Evolutionary conservation across 345 rosid genomes (phyloP), one percentile per base, ranked within the genome.

Genomic region (Rubroshorea leprosula): DNA sequence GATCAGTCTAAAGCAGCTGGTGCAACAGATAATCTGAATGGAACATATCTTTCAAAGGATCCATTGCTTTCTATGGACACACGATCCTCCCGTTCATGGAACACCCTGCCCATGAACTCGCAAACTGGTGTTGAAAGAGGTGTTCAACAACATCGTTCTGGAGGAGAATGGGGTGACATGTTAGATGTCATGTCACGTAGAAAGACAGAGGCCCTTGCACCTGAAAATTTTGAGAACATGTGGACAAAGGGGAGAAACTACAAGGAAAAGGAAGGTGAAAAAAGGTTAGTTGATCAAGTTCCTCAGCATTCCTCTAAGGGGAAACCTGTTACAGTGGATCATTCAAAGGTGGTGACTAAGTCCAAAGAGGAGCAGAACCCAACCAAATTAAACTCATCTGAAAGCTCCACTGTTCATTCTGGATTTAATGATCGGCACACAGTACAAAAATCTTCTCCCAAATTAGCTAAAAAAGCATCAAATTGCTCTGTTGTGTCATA

Each of bases 201-300:
- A 79, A 94, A 85, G 78, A 82, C 84, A 57, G 87, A 80, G 58
- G 81, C 80, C 27, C 97, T 94, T 73, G 89, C 99, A 54, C 96
- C 97, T 5, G 99, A 90, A 74, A 79, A 94, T 78, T 83, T 94
- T 65, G 99, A 94, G 48, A 90, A 87, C 70, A 77, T 94, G 83
- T 94, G 99, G 99, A 72, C 97, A 15, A 94, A 90, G 75, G 99
- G 99, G 72, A 85, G 86, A 80, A 79, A 90, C 39, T 90, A 89
- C 70, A 75, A 51, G 69, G 80, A 68, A 71, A 87, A 76, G 72
- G 79, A 77, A 54, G 72, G 70, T 15, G 75, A 76, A 67, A 72
- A 73, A 62, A 50, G 49, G 51, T 18, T 62, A 20, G 58, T 22
- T 29, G 75, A 83, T 59, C 78, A 71, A 60, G 70, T 60, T 58